Conservation (phyloP, 805 yeast species). For the Candida schatavii region DNA sequence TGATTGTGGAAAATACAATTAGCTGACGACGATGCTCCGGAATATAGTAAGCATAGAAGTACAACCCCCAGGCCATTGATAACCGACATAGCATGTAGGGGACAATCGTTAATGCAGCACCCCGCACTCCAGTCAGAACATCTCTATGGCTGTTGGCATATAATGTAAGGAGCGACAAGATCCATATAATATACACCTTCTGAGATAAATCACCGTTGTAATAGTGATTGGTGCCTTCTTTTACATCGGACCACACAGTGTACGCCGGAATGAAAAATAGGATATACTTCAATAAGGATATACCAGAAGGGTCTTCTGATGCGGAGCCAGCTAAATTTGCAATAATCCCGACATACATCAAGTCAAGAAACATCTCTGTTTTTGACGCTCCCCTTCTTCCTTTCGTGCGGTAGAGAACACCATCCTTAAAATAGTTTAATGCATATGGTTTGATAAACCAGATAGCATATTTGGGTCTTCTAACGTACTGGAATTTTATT, state of each 20-base stretch:
- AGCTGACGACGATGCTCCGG: conserved; percentile 52
- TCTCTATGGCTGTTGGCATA: conserved; percentile 48
- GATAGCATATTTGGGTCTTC: conserved; percentile 34
- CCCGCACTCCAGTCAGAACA: conserved; percentile 33
- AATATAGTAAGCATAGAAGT: conserved; percentile 42
- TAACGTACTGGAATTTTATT: conserved; percentile 45
- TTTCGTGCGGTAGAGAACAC: conserved; percentile 53
- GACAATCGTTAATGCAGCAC: conserved; percentile 44
- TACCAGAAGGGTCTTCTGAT: conserved; percentile 48
- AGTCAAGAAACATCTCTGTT: conserved; percentile 59
- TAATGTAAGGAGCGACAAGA: conserved; percentile 46
- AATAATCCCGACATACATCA: conserved; percentile 62
- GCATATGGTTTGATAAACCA: conserved; percentile 56
- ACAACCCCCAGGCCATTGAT: conserved; percentile 29
- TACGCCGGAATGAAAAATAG: conserved; percentile 56
- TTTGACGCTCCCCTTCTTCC: conserved; percentile 51
- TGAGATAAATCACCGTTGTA: conserved; percentile 60
- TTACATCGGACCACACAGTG: conserved; percentile 63
- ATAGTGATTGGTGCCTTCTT: conserved; percentile 62
- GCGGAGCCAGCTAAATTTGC: conserved; percentile 57
- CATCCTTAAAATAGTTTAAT: conserved; percentile 57
- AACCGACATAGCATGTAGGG: conserved; percentile 49
- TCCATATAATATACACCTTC: conserved; percentile 52
- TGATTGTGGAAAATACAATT: conserved; percentile 34
- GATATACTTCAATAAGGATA: conserved; percentile 44